A percentile compares a stretch with the other conserved stretches of the same genome.
Conservation (phyloP, 441 rosid species). For the Gossypium aridum region DNA sequence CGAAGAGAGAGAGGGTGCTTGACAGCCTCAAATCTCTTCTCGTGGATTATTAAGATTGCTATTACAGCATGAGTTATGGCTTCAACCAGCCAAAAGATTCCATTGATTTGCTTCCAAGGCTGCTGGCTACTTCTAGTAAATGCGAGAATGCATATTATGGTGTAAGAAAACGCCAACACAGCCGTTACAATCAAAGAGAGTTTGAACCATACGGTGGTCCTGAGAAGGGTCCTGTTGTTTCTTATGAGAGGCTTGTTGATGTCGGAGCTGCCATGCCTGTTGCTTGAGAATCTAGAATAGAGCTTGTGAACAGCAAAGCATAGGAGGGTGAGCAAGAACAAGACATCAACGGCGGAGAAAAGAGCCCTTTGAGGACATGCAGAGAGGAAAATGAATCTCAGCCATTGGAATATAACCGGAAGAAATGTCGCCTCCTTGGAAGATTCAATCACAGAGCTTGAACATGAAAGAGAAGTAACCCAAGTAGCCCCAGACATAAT, state of each 20-base stretch:
- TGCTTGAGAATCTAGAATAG: conserved; percentile 29
- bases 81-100: conserved; percentile 62
- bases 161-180: conserved; percentile 42
- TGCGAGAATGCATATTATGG: conserved; percentile 38
- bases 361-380: conserved; percentile 80
- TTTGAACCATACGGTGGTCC: conserved; percentile 43
- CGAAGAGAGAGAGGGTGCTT: conserved; percentile 60
- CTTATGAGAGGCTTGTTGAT: conserved; percentile 51
- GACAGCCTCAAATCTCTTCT: conserved; percentile 58
- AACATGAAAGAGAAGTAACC: conserved; percentile 56
- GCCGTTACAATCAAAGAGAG: conserved; percentile 35
- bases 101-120: conserved; percentile 39
- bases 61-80: conserved; percentile 59
- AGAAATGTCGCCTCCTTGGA: conserved; percentile 27
- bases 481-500: conserved; percentile 31
- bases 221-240: conserved; percentile 23
- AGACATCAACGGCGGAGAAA: conserved; percentile 38
- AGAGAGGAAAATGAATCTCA: conserved; percentile 64
- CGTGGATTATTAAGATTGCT: conserved; percentile 54
- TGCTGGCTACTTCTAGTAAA: conserved; percentile 28
- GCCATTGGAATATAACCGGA: conserved; percentile 50
- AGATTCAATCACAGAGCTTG: conserved; percentile 29
- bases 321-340: conserved; percentile 48
- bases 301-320: conserved; percentile 51
- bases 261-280: conserved; percentile 21